These are phyloP conservation scores for Daldinia loculata DNA, from an alignment of 495 filamentous ascomycete genomes.

Conservation along the genomic window DNA sequence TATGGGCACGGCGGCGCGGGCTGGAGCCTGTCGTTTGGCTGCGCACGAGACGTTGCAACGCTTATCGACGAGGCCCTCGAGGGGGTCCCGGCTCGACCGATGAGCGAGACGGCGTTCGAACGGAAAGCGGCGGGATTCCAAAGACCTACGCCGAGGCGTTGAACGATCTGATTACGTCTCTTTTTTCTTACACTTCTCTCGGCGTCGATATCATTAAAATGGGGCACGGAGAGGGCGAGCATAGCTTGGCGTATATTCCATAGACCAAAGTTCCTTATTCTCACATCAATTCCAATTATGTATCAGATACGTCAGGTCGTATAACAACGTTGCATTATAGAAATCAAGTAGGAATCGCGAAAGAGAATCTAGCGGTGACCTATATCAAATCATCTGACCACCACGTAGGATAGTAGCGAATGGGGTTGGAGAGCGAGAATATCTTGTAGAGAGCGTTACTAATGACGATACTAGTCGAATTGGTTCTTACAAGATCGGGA, in stretches of 20 bases:
- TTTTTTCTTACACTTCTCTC: constrained; percentile 3
- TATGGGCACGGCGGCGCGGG: constrained; percentile 62
- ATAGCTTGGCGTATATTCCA: constrained; percentile 18
- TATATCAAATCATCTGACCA: constrained; percentile 27
- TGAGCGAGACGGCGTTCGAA: constrained; percentile 37
- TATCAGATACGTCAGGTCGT: not conserved
- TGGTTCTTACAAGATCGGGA: not conserved
- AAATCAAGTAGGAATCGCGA: not conserved
- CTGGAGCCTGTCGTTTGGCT: constrained; percentile 58
- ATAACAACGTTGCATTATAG: not conserved
- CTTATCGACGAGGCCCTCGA: constrained; percentile 50
- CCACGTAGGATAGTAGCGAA: constrained; percentile 25
- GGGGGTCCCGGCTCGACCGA: constrained; percentile 41
- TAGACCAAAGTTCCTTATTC: constrained; percentile 8
- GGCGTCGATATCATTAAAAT: not conserved
- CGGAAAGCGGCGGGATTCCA: constrained; percentile 37
- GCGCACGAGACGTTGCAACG: constrained; percentile 50
- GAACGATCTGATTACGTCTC: constrained; percentile 9
- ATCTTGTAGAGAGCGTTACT: constrained; percentile 19
- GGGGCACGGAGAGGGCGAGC: not conserved
- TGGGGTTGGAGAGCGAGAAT: not conserved
- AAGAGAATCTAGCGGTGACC: constrained; percentile 31
- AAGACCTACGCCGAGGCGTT: constrained; percentile 19
- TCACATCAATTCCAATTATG: not conserved
- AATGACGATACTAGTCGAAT: constrained; percentile 4